phyloP scores from a whole-genome alignment of 139 green algal species.

The Tetradesmus obliquus region DNA sequence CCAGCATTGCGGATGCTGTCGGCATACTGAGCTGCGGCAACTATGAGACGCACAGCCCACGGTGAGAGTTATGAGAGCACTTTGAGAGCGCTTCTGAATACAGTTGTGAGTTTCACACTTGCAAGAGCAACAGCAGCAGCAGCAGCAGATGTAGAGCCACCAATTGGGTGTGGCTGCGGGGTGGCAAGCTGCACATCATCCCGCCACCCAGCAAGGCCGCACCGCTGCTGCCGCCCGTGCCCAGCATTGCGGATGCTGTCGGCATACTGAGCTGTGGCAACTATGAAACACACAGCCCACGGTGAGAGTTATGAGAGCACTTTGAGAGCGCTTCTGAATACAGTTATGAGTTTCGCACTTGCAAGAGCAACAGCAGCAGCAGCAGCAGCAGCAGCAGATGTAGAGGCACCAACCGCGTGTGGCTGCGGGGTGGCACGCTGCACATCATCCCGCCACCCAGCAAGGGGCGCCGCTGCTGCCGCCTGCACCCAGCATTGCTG shows the following conservation, averaged over 20 bases:
- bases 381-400: background rate
- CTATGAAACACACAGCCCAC: background rate
- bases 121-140: background rate
- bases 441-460: conserved; percentile 76
- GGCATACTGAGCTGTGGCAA: conserved; percentile 46
- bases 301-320: conserved; percentile 7
- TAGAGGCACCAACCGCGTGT: conserved; percentile 72
- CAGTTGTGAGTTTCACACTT: too few relatives aligned
- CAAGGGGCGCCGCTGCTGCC: conserved; percentile 53
- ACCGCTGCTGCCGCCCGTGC: conserved; percentile 55
- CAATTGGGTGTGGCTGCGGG: conserved; percentile 83
- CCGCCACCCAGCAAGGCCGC: conserved; percentile 57
- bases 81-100: background rate
- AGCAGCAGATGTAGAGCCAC: background rate
- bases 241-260: conserved; percentile 58
- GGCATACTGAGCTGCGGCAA: conserved; percentile 46
- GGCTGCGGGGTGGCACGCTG: conserved; percentile 73
- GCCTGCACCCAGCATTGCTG: conserved; percentile 38
- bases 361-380: background rate
- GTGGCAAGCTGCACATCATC: conserved; percentile 76
- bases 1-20: conserved; percentile 58
- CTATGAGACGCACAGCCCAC: background rate
- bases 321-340: background rate
- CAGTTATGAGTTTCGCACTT: too few relatives aligned
- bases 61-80: conserved; percentile 5